Evolutionary conservation across 441 rosid genomes (phyloP).

Genomic region (Theobroma grandiflorum): DNA sequence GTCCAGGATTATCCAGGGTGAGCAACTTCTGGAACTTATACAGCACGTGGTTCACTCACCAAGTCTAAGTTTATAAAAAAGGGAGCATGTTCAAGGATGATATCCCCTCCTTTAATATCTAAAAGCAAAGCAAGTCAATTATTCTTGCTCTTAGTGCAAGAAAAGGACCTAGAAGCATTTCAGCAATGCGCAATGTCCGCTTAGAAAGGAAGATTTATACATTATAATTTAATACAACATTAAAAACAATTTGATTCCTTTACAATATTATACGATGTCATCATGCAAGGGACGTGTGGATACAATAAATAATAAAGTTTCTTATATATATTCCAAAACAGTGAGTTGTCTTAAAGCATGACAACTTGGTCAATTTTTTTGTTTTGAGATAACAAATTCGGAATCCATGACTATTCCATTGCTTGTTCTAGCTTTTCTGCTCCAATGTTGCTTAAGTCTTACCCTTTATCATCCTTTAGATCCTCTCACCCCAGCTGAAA

Average conservation of each 20-base stretch:
- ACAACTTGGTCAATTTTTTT: background rate
- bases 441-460: constrained; percentile 35
- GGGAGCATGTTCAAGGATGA: background rate
- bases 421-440: constrained; percentile 39
- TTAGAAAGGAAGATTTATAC: constrained; percentile 16
- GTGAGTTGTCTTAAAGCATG: constrained; percentile 2
- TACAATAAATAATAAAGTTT: background rate
- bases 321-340: constrained; percentile 17
- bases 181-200: constrained; percentile 1
- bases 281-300: background rate
- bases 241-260: background rate
- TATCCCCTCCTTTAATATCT: constrained; percentile 3
- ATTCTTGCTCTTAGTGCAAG: constrained; percentile 43
- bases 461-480: constrained; percentile 68
- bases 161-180: constrained; percentile 17
- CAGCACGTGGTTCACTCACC: constrained; percentile 19
- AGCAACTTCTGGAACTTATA: constrained; percentile 16
- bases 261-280: background rate
- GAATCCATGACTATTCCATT: constrained; percentile 45
- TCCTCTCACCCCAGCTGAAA: constrained; percentile 62
- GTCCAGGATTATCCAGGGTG: background rate
- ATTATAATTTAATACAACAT: background rate
- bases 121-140: constrained; percentile 20
- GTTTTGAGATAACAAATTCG: background rate
- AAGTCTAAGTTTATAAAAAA: background rate